Evolutionary conservation across 2,329 filamentous ascomycete species (phyloP).

Genomic region (Aspergillus persii): DNA sequence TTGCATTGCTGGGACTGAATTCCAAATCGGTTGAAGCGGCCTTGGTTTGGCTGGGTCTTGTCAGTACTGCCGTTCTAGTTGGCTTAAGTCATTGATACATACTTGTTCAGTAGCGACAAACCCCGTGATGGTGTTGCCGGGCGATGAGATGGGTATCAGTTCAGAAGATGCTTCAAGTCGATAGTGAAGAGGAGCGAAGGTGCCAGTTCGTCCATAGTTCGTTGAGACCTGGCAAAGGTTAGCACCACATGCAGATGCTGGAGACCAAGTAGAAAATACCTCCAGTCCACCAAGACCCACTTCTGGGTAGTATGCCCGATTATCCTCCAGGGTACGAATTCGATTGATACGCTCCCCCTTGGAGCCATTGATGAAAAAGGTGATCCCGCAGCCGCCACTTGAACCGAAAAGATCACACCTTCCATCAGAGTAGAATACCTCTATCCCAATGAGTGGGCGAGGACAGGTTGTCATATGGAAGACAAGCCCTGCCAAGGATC

Average conservation of each 20-base stretch:
- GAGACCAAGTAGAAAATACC: conserved; percentile 1
- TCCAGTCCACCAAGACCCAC: conserved; percentile 3
- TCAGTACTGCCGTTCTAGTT: not conserved
- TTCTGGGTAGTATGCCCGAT: not conserved
- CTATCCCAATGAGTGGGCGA: not conserved
- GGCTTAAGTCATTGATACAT: not conserved
- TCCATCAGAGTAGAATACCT: conserved; percentile 1
- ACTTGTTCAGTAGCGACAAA: conserved; percentile 1
- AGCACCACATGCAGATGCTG: not conserved
- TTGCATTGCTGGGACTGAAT: conserved; percentile 6
- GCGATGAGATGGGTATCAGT: conserved; percentile 1
- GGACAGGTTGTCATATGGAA: conserved; percentile 5
- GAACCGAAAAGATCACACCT: conserved; percentile 4
- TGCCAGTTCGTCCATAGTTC: conserved; percentile 7
- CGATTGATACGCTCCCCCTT: conserved; percentile 8
- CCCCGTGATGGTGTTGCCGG: conserved; percentile 5
- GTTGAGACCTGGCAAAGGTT: conserved; percentile 8
- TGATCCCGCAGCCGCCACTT: conserved; percentile 1
- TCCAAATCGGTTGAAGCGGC: conserved; percentile 1
- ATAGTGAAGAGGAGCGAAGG: conserved; percentile 5
- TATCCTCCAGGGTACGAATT: conserved; percentile 1
- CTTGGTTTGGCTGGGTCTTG: not conserved
- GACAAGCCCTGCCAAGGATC: conserved; percentile 3
- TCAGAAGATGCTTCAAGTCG: not conserved
- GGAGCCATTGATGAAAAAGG: conserved; percentile 6